These are phyloP conservation scores for Jatropha podagrica DNA, from an alignment of 441 rosid genomes.

Conservation along the genomic window DNA sequence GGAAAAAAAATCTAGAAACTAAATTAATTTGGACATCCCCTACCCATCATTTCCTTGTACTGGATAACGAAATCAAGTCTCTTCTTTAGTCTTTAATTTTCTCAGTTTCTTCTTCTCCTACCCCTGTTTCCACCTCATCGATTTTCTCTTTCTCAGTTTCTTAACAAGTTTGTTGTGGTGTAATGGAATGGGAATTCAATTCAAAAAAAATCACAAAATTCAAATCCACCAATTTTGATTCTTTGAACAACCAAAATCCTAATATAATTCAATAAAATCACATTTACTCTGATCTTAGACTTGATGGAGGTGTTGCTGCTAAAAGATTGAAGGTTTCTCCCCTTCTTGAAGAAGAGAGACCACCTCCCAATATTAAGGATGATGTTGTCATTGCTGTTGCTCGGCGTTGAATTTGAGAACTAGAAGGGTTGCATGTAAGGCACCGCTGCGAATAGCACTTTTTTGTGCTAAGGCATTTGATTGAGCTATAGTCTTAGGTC, in stretches of 20 bases:
- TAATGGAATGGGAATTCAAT: constrained; percentile 16
- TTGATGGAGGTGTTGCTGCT: not conserved
- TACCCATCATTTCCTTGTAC: no score
- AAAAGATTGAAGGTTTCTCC: constrained; percentile 28
- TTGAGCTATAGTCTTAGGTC: no score
- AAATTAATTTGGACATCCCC: no score
- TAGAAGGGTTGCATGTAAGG: constrained; percentile 55
- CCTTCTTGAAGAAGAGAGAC: constrained; percentile 23
- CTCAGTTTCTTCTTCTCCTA: no score
- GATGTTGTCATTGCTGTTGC: constrained; percentile 10
- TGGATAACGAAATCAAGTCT: no score
- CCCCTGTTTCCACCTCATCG: not conserved
- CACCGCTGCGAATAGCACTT: constrained; percentile 26
- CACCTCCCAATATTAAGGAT: not conserved
- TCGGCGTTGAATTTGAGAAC: constrained; percentile 64
- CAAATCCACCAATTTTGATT: constrained; percentile 11
- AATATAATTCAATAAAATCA: constrained; percentile 3
- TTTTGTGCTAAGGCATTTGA: no score
- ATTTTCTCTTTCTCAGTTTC: constrained; percentile 2
- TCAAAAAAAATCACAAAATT: not conserved
- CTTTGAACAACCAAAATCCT: constrained; percentile 1
- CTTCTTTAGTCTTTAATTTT: no score
- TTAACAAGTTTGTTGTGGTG: not conserved
- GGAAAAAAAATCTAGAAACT: no score
- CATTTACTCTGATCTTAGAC: constrained; percentile 5